Evolutionary conservation across 1,284 basidiomycete genomes (phyloP), one percentile per base, ranked within the genome.

Genomic region (Pascua guehoae): DNA sequence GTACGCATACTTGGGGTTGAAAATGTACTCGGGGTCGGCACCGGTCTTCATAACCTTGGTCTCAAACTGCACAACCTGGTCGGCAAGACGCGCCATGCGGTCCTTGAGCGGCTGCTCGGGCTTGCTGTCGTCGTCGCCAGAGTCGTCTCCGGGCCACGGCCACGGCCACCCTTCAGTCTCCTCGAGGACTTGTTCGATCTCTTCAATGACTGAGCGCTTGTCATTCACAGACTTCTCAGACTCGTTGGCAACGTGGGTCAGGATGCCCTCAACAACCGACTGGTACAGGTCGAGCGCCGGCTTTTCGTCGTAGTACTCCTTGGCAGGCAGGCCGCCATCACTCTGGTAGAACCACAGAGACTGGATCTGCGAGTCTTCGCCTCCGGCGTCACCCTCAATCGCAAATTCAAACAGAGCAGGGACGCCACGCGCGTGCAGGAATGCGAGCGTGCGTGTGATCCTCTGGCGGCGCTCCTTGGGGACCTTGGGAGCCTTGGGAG

Each of bases 251-350:
- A 92, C 77, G 8, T 82, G 79, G 10, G 81, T 66, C 16, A 96
- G 81, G 11, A 94, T 81, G 17, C 83, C 82, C 64, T 85, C 81
- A 24, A 95, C 78, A 15, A 90, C 85, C 45, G 80, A 79, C 61
- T 83, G 80, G 76, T 97, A 97, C 12, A 89, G 77, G 24, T 84
- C 81, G 18, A 86, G 74, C 47, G 91, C 84, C 0, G 81, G 79
- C 54, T 86, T 79, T 60, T 98, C 94, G 49, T 88, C 83, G 73
- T 92, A 98, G 75, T 98, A 97, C 78, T 94, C 90, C 86, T 94
- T 92, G 44, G 92, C 86, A 1, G 94, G 94, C 12, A 98, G 84
- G 38, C 92, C 91, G 8, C 97, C 81, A 11, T 80, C 82, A 8
- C 88, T 84, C 70, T 98, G 94, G 63, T 83, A 86, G 69, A 98